Base-by-base conservation (phyloP, 352 stramenopile species). In the Phytopythium delawarense region DNA sequence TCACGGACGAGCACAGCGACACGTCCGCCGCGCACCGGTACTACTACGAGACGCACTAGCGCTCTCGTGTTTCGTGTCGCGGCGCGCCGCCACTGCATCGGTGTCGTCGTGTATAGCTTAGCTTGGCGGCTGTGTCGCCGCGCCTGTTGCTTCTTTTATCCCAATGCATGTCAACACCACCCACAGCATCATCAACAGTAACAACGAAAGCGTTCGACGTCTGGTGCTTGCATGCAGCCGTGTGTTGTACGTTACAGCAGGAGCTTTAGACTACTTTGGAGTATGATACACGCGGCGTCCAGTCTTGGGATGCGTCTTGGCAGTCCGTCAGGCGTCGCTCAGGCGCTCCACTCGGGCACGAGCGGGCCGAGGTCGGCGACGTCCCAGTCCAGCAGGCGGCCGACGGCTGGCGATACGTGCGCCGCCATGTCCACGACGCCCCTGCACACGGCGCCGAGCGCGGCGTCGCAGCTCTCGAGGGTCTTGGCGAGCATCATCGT, bases 261-360 rank as follows among this genome's bases (percentile, higher is more conserved):
- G 25, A 30, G 3, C 25, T 30, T 5, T 45, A 5, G 18, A 45
- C n/a, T 45, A 45, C 39, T 45, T 45, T 4, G 3, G n/a, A 45
- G 15, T 45, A 45, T 45, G 39, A 45, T 45, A 45, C 39, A 18
- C 13, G 25, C 3, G 25, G 1, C 25, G 25, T 30, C 25, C 25
- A 30, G 25, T 30, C 25, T 30, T 30, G 25, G 25, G 3, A 30
- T 3, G 25, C 25, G 25, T 30, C 25, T 30, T 30, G 25, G 25
- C 25, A 30, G 25, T 30, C 25, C 23, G 23, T 39, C 49, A 55
- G 5, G n/a, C 49, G 25, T 44, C 16, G 30, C 3, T 40, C 11
- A 64, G 32, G 55, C 32, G 32, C 56, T 49, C 62, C 62, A 68
- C 46, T 68, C 62, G 52, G 62, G 62, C 8, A 68, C 49, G 16